Conservation (phyloP, 2,329 filamentous ascomycete genomes). For the Ophiostoma montium region DNA sequence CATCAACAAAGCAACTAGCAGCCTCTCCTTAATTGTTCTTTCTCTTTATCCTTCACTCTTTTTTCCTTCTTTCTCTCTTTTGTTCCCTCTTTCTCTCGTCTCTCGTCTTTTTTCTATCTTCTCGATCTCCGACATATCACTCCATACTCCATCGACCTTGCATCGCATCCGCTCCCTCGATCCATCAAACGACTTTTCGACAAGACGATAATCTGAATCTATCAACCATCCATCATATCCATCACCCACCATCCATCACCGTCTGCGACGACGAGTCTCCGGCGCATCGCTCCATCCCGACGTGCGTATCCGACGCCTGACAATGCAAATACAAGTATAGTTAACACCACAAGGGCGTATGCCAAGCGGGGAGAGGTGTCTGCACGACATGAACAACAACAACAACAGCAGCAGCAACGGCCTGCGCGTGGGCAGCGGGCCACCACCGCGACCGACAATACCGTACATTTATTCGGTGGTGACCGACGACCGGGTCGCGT, state of each 20-base stretch:
- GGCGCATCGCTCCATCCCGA: too few relatives aligned
- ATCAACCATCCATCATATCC: background rate
- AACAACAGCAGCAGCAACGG: constrained; percentile 18
- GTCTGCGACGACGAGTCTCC: constrained; percentile 24
- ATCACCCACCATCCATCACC: background rate
- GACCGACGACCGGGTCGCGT: constrained; percentile 51
- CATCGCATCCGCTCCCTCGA: background rate
- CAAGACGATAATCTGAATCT: background rate
- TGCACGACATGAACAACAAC: constrained; percentile 35
- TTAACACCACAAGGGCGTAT: too few relatives aligned
- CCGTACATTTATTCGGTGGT: constrained; percentile 61
- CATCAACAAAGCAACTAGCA: too few relatives aligned
- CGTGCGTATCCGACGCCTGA: too few relatives aligned
- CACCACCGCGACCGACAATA: constrained; percentile 6
- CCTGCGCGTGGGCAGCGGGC: background rate
- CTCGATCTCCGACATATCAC: background rate
- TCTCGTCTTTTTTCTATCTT: background rate
- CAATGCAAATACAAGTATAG: too few relatives aligned
- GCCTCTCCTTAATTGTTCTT: background rate
- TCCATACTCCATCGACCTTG: too few relatives aligned
- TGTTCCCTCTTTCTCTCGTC: background rate
- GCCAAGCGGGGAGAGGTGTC: too few relatives aligned
- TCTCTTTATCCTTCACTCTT: background rate
- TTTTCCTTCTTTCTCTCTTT: background rate
- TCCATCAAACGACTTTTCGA: background rate